These are phyloP conservation scores for Coleophoma crateriformis DNA, from an alignment of 2,329 filamentous ascomycete species.

Conservation along the genomic window DNA sequence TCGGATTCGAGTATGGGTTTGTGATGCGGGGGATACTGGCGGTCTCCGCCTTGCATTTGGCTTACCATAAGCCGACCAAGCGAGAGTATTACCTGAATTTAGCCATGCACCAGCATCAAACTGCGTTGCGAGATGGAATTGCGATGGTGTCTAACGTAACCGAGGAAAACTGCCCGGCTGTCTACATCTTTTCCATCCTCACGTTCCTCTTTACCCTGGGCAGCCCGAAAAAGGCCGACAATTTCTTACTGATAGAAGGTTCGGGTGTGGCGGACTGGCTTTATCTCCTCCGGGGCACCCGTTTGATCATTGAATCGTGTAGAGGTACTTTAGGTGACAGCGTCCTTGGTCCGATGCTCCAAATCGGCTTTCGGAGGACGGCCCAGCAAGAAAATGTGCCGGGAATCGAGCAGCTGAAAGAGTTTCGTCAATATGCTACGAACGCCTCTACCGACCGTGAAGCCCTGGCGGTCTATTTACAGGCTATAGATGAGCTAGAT, in stretches of 20 bases:
- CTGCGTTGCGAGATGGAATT: slow-evolving; percentile 13
- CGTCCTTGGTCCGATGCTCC: slow-evolving; percentile 16
- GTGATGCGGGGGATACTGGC: slow-evolving; percentile 44
- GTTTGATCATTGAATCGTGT: slow-evolving; percentile 20
- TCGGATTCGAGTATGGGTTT: slow-evolving; percentile 39
- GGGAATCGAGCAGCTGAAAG: slow-evolving; percentile 9
- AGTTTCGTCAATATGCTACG: slow-evolving; percentile 14
- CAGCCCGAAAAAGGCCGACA: slow-evolving; percentile 21
- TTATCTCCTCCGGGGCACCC: slow-evolving; percentile 25
- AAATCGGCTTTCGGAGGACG: slow-evolving; percentile 10
- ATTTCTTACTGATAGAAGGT: slow-evolving; percentile 26
- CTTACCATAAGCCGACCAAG: slow-evolving; percentile 28
- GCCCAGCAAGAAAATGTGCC: slow-evolving; percentile 5
- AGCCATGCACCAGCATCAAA: slow-evolving; percentile 26
- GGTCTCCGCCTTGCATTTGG: slow-evolving; percentile 34
- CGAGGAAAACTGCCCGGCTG: slow-evolving; percentile 20
- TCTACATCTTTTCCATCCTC: slow-evolving; percentile 30
- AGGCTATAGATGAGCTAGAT: slow-evolving; percentile 26
- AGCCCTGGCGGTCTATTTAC: slow-evolving; percentile 17
- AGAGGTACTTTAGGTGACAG: slow-evolving; percentile 9
- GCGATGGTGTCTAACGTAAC: slow-evolving; percentile 23
- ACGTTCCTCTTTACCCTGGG: slow-evolving; percentile 28
- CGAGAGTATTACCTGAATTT: slow-evolving; percentile 29
- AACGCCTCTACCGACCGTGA: slow-evolving; percentile 10
- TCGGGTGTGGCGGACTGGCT: slow-evolving; percentile 27